These are phyloP conservation scores for Serendipita sp. DNA, from an alignment of 768 basidiomycete species.

Conservation along the genomic window DNA sequence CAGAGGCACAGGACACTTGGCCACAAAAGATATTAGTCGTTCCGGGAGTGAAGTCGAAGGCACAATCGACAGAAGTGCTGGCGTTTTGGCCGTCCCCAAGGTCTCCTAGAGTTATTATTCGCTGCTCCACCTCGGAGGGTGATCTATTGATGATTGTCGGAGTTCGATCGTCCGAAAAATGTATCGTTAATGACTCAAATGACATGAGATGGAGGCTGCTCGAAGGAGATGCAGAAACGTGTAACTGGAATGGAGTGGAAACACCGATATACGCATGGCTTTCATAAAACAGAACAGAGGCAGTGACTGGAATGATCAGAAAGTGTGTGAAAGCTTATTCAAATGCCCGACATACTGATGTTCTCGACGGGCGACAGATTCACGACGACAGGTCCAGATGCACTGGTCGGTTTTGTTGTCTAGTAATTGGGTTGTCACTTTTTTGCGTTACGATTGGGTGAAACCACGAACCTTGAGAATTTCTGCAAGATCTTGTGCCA, in stretches of 20 bases:
- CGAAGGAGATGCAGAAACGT: constrained; percentile 35
- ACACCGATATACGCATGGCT: constrained; percentile 44
- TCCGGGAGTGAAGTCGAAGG: constrained; percentile 45
- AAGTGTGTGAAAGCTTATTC: background rate
- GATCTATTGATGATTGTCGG: constrained; percentile 40
- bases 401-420: constrained; percentile 52
- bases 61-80: constrained; percentile 18
- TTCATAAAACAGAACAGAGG: constrained; percentile 56
- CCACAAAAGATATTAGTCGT: constrained; percentile 18
- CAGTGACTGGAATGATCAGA: constrained; percentile 36
- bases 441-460: background rate
- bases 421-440: constrained; percentile 19
- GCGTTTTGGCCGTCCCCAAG: background rate
- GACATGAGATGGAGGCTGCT: constrained; percentile 41
- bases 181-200: constrained; percentile 42
- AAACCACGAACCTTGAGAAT: constrained; percentile 43
- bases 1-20: constrained; percentile 5
- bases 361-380: constrained; percentile 48
- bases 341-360: constrained; percentile 35
- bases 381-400: constrained; percentile 41
- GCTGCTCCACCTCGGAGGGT: background rate
- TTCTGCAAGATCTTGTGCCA: constrained; percentile 59
- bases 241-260: constrained; percentile 58
- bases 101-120: background rate
- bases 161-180: constrained; percentile 35